Percentiles rank a stretch among this genome's conserved stretches.
Evolutionary conservation across 768 basidiomycete species (phyloP).

Genomic region (Collybia mongolica): DNA sequence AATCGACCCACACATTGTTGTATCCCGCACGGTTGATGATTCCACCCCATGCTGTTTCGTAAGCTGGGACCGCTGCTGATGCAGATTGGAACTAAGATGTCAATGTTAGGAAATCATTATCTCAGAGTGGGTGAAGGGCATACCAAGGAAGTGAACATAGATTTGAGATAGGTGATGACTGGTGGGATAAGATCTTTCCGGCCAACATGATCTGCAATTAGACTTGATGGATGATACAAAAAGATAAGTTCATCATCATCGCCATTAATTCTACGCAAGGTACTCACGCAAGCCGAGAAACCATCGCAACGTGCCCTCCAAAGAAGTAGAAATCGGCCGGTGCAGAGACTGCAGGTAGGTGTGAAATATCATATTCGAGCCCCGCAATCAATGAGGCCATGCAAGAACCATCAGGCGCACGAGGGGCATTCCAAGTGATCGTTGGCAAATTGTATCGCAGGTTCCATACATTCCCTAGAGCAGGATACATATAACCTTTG

Average conservation of each 20-base stretch:
- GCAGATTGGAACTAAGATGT: constrained; percentile 16
- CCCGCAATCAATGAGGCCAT: constrained; percentile 24
- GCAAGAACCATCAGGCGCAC: constrained; percentile 29
- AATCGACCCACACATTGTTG: constrained; percentile 26
- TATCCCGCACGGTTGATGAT: constrained; percentile 29
- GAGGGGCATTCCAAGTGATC: constrained; percentile 30
- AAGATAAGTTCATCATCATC: background rate
- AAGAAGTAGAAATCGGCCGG: constrained; percentile 36
- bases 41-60: constrained; percentile 34
- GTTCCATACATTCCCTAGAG: constrained; percentile 28
- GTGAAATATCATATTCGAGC: constrained; percentile 46
- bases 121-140: background rate
- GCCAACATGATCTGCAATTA: constrained; percentile 31
- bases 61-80: constrained; percentile 23
- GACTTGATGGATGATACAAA: constrained; percentile 7
- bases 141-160: constrained; percentile 25
- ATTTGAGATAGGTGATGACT: constrained; percentile 22
- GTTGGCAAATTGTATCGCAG: constrained; percentile 27
- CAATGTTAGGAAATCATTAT: background rate
- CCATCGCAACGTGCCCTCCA: constrained; percentile 24
- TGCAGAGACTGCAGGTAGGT: constrained; percentile 44
- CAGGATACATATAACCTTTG: constrained; percentile 33
- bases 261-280: background rate
- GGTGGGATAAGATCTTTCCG: constrained; percentile 26
- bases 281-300: constrained; percentile 28